phyloP scores from a whole-genome alignment of 1,284 basidiomycete species.

The Malassezia slooffiae region DNA sequence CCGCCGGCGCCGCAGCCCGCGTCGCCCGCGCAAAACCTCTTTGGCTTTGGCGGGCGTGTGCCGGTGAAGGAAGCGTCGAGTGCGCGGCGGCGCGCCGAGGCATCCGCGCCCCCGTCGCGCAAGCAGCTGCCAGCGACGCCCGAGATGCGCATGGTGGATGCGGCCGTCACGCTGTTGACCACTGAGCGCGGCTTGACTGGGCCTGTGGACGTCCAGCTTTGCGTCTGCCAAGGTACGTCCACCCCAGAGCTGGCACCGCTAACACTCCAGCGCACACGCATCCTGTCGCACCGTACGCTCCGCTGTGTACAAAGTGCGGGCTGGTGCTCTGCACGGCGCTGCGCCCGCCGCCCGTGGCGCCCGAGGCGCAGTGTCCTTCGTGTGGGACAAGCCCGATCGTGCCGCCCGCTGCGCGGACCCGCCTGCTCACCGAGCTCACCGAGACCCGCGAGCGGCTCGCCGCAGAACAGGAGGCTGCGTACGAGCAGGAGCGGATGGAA shows the following conservation, averaged over 20 bases:
- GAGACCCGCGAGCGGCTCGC: conserved; percentile 7
- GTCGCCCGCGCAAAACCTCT: too few species aligned
- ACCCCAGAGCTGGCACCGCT: too few species aligned
- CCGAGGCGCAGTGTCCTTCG: conserved; percentile 9
- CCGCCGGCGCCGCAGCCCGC: background rate
- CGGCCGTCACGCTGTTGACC: conserved; percentile 7
- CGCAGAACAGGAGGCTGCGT: background rate
- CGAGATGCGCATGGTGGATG: conserved; percentile 10
- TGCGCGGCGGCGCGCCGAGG: background rate
- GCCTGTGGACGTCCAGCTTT: too few species aligned
- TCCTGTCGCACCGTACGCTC: conserved; percentile 1
- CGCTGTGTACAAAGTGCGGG: conserved; percentile 8
- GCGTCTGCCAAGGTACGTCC: conserved; percentile 11
- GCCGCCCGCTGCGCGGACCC: background rate
- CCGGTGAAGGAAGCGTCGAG: background rate
- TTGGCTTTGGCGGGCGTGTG: too few species aligned
- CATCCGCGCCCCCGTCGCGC: too few species aligned
- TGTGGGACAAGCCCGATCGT: conserved; percentile 9
- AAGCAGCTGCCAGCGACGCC: conserved; percentile 5
- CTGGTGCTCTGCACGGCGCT: conserved; percentile 10
- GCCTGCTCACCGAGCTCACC: conserved; percentile 3
- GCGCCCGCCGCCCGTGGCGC: conserved; percentile 6
- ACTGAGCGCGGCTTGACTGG: conserved; percentile 3
- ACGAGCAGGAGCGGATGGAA: background rate
- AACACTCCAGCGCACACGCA: too few species aligned